A percentile compares a stretch with the other conserved stretches of the same genome.
Evolutionary conservation across 2,329 filamentous ascomycete genomes (phyloP).

Genomic region (Albophoma yamanashiensis): DNA sequence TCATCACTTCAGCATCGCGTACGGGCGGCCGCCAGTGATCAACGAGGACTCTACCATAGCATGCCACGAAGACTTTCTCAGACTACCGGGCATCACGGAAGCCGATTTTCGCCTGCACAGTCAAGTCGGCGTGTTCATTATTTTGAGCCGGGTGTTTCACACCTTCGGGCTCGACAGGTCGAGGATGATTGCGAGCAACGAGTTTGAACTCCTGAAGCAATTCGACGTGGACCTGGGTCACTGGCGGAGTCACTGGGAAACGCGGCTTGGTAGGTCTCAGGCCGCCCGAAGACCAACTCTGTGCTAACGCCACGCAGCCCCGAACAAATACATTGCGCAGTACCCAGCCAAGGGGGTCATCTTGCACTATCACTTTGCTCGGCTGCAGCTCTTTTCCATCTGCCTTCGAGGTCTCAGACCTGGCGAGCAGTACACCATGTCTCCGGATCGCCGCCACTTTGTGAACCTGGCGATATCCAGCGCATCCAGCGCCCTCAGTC

Average conservation of each 20-base stretch:
- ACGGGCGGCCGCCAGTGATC: conserved; percentile 46
- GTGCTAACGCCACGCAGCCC: conserved; percentile 17
- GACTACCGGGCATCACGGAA: conserved; percentile 36
- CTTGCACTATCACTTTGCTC: conserved; percentile 39
- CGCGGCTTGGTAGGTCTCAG: conserved; percentile 14
- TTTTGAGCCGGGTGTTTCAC: conserved; percentile 46
- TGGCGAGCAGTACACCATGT: conserved; percentile 27
- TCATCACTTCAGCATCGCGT: conserved; percentile 55
- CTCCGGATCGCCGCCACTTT: conserved; percentile 31
- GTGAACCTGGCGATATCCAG: conserved; percentile 27
- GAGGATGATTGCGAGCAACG: conserved; percentile 19
- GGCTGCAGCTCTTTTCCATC: conserved; percentile 37
- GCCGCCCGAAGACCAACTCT: not conserved
- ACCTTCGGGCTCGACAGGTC: conserved; percentile 46
- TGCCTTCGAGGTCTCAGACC: conserved; percentile 26
- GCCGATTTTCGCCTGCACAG: conserved; percentile 45
- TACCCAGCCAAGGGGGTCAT: conserved; percentile 38
- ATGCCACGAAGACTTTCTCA: conserved; percentile 44
- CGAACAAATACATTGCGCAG: conserved; percentile 32
- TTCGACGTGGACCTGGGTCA: conserved; percentile 20
- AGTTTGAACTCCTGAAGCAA: conserved; percentile 19
- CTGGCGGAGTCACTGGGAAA: conserved; percentile 26
- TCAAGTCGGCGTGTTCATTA: conserved; percentile 49
- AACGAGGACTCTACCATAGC: conserved; percentile 45
- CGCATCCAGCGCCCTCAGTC: conserved; percentile 16